Conservation (phyloP, 371 early-diverging fungal genomes). For the Syncephalastrum sp. region DNA sequence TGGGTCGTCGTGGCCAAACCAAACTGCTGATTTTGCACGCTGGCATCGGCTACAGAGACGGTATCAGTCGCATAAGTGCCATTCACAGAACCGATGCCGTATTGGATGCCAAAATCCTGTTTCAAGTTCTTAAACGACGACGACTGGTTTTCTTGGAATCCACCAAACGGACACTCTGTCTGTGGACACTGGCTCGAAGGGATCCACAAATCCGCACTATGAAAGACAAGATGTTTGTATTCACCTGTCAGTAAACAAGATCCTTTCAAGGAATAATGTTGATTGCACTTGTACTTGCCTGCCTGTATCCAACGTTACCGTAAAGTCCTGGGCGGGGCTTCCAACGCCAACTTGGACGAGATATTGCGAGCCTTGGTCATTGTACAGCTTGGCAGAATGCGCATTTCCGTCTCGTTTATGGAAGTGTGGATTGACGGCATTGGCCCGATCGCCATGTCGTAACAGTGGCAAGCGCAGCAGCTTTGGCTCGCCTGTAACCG, state of each 20-base stretch:
- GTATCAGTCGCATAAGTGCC: conserved; percentile 31
- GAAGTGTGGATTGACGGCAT: too few relatives aligned
- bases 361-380: conserved; percentile 27
- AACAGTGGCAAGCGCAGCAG: too few relatives aligned
- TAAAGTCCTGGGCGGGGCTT: conserved; percentile 19
- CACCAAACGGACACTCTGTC: conserved; percentile 22
- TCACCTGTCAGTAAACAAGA: conserved; percentile 1
- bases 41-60: conserved; percentile 30
- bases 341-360: conserved; percentile 22
- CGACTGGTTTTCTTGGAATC: conserved; percentile 22
- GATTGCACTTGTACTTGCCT: conserved; percentile 11
- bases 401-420: too few relatives aligned
- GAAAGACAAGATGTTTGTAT: background rate
- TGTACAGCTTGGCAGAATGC: conserved; percentile 7
- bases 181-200: conserved; percentile 22
- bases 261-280: background rate
- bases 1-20: conserved; percentile 35
- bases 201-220: conserved; percentile 31
- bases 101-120: conserved; percentile 21
- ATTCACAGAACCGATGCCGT: conserved; percentile 31
- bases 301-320: conserved; percentile 26
- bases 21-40: conserved; percentile 40
- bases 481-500: too few relatives aligned
- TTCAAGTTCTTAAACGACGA: conserved; percentile 17
- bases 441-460: too few relatives aligned